These are phyloP conservation scores for Serendipita sp. DNA, from an alignment of 1,284 basidiomycete genomes.

Conservation along the genomic window DNA sequence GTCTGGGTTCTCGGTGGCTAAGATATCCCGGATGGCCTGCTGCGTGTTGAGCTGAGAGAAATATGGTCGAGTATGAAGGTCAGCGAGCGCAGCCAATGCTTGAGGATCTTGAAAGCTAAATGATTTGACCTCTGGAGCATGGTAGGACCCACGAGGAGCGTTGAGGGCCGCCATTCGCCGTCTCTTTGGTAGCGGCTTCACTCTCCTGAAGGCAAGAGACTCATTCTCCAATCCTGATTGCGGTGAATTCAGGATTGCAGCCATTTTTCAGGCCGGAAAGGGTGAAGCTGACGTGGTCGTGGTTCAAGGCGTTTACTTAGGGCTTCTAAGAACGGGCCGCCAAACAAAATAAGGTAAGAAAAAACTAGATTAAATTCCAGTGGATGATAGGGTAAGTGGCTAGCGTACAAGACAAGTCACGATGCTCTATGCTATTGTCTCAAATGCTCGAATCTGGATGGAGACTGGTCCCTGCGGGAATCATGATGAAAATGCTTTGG, in stretches of 20 bases:
- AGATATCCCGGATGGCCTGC: conserved; percentile 33
- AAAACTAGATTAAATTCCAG: not conserved
- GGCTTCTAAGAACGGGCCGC: not conserved
- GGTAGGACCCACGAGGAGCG: not conserved
- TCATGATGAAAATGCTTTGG: not conserved
- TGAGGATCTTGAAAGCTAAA: conserved; percentile 6
- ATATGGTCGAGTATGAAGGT: not conserved
- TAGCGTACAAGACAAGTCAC: conserved; percentile 21
- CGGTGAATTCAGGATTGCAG: not conserved
- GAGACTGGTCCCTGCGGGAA: conserved; percentile 1
- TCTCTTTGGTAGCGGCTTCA: conserved; percentile 57
- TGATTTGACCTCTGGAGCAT: not conserved
- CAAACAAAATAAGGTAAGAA: not conserved
- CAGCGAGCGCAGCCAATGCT: not conserved
- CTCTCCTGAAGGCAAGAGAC: conserved; percentile 40
- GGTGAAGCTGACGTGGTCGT: not conserved
- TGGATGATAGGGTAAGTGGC: not conserved
- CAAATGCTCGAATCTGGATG: conserved; percentile 20
- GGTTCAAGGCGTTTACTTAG: not conserved
- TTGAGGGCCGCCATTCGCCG: conserved; percentile 31
- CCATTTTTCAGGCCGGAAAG: not conserved
- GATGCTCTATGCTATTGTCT: conserved; percentile 53
- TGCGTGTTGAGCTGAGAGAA: conserved; percentile 32
- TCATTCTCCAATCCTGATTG: conserved; percentile 16
- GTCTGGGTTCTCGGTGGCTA: conserved; percentile 17